These are phyloP conservation scores for Kazachstania sp. DNA, from an alignment of 1,139 yeast species.

Conservation along the genomic window DNA sequence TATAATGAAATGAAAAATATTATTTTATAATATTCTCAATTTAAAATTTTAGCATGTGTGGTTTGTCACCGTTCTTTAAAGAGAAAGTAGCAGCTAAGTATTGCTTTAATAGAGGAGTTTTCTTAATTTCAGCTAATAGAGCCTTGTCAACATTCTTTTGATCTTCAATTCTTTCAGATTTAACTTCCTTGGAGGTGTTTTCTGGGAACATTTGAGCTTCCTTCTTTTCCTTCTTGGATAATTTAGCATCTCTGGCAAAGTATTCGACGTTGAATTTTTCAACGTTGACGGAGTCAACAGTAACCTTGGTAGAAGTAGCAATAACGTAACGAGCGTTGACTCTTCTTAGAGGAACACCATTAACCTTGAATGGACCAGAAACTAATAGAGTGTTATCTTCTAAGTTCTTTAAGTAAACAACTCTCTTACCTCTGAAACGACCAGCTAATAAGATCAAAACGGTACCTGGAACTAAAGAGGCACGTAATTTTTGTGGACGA, in stretches of 20 bases:
- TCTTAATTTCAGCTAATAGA: conserved; percentile 86
- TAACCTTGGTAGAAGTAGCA: conserved; percentile 93
- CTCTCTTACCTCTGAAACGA: conserved; percentile 99
- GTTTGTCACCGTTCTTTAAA: conserved; percentile 97
- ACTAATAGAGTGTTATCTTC: conserved; percentile 98
- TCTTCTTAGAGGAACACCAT: conserved; percentile 99
- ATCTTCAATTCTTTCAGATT: conserved; percentile 94
- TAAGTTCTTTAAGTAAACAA: conserved; percentile 92
- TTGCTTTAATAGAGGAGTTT: conserved; percentile 96
- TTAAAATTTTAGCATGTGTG: conserved; percentile 97
- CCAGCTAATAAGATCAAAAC: conserved; percentile 97
- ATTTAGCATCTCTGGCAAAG: conserved; percentile 96
- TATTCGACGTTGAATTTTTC: conserved; percentile 90
- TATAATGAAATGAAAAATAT: neutral
- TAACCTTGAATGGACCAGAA: conserved; percentile 98
- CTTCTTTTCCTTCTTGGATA: conserved; percentile 65
- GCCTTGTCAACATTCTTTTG: conserved; percentile 95
- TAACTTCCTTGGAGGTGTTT: conserved; percentile 67
- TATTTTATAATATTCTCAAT: conserved; percentile 1
- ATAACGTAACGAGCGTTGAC: conserved; percentile 98
- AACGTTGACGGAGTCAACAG: conserved; percentile 71
- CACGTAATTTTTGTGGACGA: conserved; percentile 93
- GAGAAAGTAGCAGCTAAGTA: conserved; percentile 96
- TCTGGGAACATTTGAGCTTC: conserved; percentile 95
- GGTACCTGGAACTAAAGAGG: conserved; percentile 96